Conservation (phyloP, 768 basidiomycete species). For the Macrolepiota fuliginosa region DNA sequence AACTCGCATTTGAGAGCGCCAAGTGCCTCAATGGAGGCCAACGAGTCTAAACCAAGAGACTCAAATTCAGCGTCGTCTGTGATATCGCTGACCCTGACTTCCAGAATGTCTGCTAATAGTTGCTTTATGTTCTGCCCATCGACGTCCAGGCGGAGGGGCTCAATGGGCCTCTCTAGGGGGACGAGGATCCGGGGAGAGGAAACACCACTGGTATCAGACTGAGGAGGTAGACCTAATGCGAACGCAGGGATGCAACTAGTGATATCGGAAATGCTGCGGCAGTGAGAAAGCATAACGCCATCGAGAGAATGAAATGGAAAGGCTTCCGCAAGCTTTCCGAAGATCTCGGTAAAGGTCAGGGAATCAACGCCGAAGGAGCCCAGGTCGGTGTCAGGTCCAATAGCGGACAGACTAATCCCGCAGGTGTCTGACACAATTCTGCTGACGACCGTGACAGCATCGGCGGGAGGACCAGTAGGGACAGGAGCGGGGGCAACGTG, state of each 20-base stretch:
- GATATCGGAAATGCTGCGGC: constrained; percentile 12
- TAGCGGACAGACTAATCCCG: not conserved
- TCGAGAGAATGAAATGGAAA: constrained; percentile 9
- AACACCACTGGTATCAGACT: constrained; percentile 15
- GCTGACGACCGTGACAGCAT: constrained; percentile 1
- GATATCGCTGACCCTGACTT: constrained; percentile 35
- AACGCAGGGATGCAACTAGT: constrained; percentile 1
- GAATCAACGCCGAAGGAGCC: constrained; percentile 13
- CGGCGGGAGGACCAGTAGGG: not conserved
- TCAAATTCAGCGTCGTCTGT: constrained; percentile 44
- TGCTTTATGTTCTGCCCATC: constrained; percentile 29
- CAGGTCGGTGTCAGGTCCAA: constrained; percentile 8
- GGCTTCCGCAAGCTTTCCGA: constrained; percentile 8
- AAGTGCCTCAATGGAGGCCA: constrained; percentile 61
- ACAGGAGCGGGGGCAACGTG: not conserved
- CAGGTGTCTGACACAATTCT: constrained; percentile 6
- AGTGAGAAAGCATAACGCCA: constrained; percentile 4
- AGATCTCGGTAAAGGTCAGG: constrained; percentile 15
- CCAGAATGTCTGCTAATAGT: constrained; percentile 47
- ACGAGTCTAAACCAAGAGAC: constrained; percentile 59
- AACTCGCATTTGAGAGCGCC: constrained; percentile 43
- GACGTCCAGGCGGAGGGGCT: constrained; percentile 18
- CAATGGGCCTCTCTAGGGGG: constrained; percentile 28
- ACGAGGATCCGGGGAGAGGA: constrained; percentile 37
- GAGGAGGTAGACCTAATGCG: not conserved